Base-by-base conservation (phyloP, 2,329 filamentous ascomycete species). In the Thielaviopsis populi region DNA sequence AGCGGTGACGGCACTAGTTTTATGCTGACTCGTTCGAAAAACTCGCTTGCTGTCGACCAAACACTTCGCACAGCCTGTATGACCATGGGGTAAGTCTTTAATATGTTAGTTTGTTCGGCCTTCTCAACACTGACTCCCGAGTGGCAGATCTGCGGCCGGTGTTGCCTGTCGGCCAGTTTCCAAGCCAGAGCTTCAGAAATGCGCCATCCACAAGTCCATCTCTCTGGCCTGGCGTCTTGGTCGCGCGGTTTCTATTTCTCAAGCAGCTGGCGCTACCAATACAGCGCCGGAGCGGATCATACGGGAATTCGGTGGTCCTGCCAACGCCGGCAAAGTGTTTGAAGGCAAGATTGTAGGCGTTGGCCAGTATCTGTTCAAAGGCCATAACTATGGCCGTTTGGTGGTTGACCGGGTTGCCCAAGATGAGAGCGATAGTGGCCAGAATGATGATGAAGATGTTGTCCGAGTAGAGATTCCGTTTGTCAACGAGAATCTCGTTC, bases 401-500 rank as follows among this genome's bases (percentile, higher is more conserved):
- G 74, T 62, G 69, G 76, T 71, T 70, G 73, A 63, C 73, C 74
- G 66, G 71, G 74, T 61, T 70, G 73, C 66, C 69, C 77, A 68
- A 72, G 70, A 56, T 72, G 78, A 68, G 66, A 71, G 65, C 65
- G 72, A 68, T 66, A 69, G 59, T 63, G 66, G 46, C 65, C 71
- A 65, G 37, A 70, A 73, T n/a, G 27, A 63, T 3, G 61, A 42
- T 19, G 58, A 24, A 3, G 22, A 37, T 6, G 46, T 66, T 56
- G 40, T 63, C 13, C 48, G 43, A 37, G 69, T 81, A 61, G 77
- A 74, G 63, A 79, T 82, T 42, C 79, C 80, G 0, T 82, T 82
- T 73, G 81, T 81, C 71, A 82, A 83, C 68, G 80, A 82, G 67
- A 82, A 81, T 67, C 77, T 81, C 43, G 76, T 76, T 54, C 79